Conservation (phyloP, 495 filamentous ascomycete genomes). For the Penicillium cataractarum region DNA sequence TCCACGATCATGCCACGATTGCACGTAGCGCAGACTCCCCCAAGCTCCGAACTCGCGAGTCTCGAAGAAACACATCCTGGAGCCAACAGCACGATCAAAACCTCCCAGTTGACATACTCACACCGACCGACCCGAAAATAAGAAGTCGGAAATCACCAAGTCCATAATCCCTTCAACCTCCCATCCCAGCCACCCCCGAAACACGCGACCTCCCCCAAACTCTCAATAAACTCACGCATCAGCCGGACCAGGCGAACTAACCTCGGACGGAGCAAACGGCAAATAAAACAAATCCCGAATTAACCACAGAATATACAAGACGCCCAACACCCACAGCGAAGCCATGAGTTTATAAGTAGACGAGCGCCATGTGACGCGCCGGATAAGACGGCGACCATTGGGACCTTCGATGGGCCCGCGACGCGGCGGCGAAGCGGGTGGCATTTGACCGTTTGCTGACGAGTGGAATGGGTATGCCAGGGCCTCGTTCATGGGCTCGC, state of each 20-base stretch:
- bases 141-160: not conserved
- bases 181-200: not conserved
- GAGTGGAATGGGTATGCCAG: constrained; percentile 41
- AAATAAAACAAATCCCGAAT: constrained; percentile 51
- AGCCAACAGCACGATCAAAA: too few species aligned
- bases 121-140: not conserved
- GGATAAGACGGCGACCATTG: constrained; percentile 47
- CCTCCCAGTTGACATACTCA: not conserved
- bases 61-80: too few species aligned
- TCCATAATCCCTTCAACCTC: not conserved
- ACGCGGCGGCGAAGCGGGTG: constrained; percentile 14
- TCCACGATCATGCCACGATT: constrained; percentile 4
- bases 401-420: constrained; percentile 52
- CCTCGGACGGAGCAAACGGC: constrained; percentile 35
- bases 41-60: too few species aligned
- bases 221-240: constrained; percentile 20
- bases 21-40: not conserved
- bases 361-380: constrained; percentile 55
- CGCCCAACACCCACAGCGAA: constrained; percentile 49
- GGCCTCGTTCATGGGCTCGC: constrained; percentile 46
- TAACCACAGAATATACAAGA: constrained; percentile 52
- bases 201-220: constrained; percentile 3
- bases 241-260: constrained; percentile 12
- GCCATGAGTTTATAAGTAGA: constrained; percentile 55
- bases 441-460: constrained; percentile 25